A percentile compares a stretch with the other conserved stretches of the same genome.
Conservation (phyloP, 768 basidiomycete genomes). For the Amanita jacksonii region DNA sequence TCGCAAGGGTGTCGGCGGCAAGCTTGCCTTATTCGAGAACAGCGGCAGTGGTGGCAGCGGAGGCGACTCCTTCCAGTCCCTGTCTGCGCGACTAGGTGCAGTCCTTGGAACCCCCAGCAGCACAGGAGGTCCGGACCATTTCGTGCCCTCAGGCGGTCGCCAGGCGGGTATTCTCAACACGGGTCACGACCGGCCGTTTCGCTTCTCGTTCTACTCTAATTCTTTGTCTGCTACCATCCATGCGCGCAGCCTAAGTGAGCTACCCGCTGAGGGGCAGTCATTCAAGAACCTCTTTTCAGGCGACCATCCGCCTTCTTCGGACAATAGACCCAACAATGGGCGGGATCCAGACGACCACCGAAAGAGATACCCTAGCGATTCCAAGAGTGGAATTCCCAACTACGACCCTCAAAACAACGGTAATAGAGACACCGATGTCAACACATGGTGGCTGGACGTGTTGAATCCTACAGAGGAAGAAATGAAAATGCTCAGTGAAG, state of each 20-base stretch:
- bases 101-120: constrained; percentile 12
- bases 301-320: constrained; percentile 16
- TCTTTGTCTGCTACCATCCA: constrained; percentile 88
- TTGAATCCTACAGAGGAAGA: constrained; percentile 93
- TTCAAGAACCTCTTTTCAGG: constrained; percentile 87
- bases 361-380: neutral
- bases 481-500: constrained; percentile 97
- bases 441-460: constrained; percentile 97
- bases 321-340: neutral
- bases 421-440: constrained; percentile 45
- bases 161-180: constrained; percentile 26
- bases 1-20: constrained; percentile 58
- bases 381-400: neutral
- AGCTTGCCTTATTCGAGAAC: constrained; percentile 85
- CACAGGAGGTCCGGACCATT: constrained; percentile 8
- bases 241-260: constrained; percentile 83
- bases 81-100: constrained; percentile 30
- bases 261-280: constrained; percentile 87
- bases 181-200: constrained; percentile 82
- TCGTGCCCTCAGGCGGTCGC: constrained; percentile 10
- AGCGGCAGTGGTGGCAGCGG: no score
- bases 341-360: neutral
- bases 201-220: constrained; percentile 98
- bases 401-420: neutral
- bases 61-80: constrained; percentile 39